Conservation (phyloP, 2,329 filamentous ascomycete genomes). For the Apiospora aurea region DNA sequence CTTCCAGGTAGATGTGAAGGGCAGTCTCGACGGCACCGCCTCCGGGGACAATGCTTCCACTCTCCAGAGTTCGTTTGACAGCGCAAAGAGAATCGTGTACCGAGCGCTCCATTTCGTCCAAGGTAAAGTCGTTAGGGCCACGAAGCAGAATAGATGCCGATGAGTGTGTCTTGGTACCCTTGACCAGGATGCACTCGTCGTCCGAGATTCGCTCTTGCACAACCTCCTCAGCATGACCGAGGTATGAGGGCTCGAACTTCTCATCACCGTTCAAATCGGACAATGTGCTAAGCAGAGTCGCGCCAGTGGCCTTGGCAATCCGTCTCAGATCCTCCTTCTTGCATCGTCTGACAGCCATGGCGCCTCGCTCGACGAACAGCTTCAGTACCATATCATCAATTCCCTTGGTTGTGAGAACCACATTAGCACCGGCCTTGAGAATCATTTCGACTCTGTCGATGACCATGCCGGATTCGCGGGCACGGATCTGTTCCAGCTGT, state of each 20-base stretch:
- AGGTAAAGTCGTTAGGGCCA: constrained; percentile 92
- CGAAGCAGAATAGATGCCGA: constrained; percentile 96
- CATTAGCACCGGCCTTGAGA: constrained; percentile 94
- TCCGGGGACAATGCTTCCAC: constrained; percentile 94
- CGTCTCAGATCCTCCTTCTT: constrained; percentile 98
- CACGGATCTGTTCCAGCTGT: constrained; percentile 95
- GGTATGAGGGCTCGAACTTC: constrained; percentile 88
- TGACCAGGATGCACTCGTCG: constrained; percentile 96
- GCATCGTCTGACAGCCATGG: constrained; percentile 94
- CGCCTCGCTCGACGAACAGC: constrained; percentile 90
- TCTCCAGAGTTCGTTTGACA: constrained; percentile 96
- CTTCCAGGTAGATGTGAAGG: constrained; percentile 97
- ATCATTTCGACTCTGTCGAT: constrained; percentile 97
- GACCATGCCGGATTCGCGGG: constrained; percentile 91
- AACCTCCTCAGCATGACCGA: constrained; percentile 94
- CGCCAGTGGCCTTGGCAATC: constrained; percentile 95
- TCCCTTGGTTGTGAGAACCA: constrained; percentile 95
- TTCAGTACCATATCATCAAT: constrained; percentile 97
- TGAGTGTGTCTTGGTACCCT: constrained; percentile 92
- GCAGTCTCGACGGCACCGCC: constrained; percentile 98
- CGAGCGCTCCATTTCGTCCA: constrained; percentile 99
- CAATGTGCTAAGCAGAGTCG: constrained; percentile 88
- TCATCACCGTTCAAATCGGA: constrained; percentile 98
- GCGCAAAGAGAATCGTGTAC: constrained; percentile 96
- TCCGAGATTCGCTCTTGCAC: constrained; percentile 98